Percentiles rank a stretch among this genome's conserved stretches.
Conservation (phyloP, 176 grass and related monocot species). For the Paspalum notatum region DNA sequence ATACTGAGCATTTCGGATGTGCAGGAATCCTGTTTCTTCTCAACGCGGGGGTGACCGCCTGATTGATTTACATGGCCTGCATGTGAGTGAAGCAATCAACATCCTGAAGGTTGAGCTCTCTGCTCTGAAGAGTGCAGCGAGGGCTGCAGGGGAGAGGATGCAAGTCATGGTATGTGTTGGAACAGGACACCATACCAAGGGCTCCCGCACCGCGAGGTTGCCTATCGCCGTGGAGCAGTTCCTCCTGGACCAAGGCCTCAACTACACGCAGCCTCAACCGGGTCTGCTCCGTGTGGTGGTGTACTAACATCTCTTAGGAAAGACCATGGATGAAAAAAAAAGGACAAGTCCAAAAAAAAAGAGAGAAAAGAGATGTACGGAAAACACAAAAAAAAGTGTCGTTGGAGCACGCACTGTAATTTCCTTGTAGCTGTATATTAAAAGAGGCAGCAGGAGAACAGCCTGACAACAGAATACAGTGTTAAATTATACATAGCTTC, state of each 20-base stretch:
- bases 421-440: slow-evolving; percentile 71
- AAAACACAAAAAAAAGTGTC: slow-evolving; percentile 18
- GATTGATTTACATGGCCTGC: slow-evolving; percentile 88
- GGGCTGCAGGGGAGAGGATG: slow-evolving; percentile 69
- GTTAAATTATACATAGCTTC: slow-evolving; percentile 75
- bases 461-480: slow-evolving; percentile 82
- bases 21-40: slow-evolving; percentile 65
- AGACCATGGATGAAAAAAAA: slow-evolving; percentile 37
- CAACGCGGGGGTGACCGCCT: slow-evolving; percentile 55
- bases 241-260: slow-evolving; percentile 78
- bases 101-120: slow-evolving; percentile 73
- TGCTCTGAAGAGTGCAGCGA: slow-evolving; percentile 55
- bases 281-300: slow-evolving; percentile 80
- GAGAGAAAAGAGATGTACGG: slow-evolving; percentile 31
- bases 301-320: slow-evolving; percentile 61
- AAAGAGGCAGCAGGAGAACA: slow-evolving; percentile 61
- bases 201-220: slow-evolving; percentile 79
- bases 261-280: slow-evolving; percentile 83
- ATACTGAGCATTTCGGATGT: slow-evolving; percentile 6
- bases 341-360: slow-evolving; percentile 28
- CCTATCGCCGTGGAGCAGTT: slow-evolving; percentile 82
- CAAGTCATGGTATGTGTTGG: slow-evolving; percentile 86
- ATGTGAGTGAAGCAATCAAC: slow-evolving; percentile 86
- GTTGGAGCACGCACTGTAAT: slow-evolving; percentile 49
- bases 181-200: slow-evolving; percentile 97